phyloP scores from a whole-genome alignment of 495 filamentous ascomycete genomes.

The Penicillium antarcticum region DNA sequence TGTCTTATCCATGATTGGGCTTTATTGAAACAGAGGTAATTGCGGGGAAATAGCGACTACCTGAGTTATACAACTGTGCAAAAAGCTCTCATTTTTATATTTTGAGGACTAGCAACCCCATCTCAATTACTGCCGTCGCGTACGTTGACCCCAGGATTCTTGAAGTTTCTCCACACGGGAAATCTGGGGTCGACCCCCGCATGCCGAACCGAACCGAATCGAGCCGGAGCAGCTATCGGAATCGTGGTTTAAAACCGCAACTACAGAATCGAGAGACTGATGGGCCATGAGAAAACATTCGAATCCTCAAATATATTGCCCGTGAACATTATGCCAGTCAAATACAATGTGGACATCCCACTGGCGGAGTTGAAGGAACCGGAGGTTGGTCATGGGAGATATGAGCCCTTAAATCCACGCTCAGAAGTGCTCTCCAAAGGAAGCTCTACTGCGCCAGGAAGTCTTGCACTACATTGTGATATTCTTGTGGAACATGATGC shows the following conservation, averaged over 20 bases:
- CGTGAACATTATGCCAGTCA: neutral
- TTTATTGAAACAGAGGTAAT: neutral
- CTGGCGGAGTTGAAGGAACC: neutral
- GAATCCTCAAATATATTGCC: neutral
- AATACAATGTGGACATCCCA: neutral
- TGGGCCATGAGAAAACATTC: too few species aligned
- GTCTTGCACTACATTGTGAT: slow-evolving; percentile 10
- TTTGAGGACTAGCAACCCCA: neutral
- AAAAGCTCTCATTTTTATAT: neutral
- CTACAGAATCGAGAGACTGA: too few species aligned
- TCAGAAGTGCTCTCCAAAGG: slow-evolving; percentile 11
- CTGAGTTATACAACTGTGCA: neutral
- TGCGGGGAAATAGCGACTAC: neutral
- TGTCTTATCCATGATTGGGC: slow-evolving; percentile 9
- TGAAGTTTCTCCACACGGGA: neutral
- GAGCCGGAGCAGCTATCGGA: neutral
- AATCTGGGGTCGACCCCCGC: neutral
- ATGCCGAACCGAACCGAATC: neutral
- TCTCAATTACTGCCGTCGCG: neutral
- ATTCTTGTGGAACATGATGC: slow-evolving; percentile 19
- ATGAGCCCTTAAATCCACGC: neutral
- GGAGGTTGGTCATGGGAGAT: neutral
- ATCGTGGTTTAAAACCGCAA: too few species aligned
- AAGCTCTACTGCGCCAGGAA: slow-evolving; percentile 3
- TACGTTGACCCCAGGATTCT: neutral